A percentile compares a stretch with the other conserved stretches of the same genome.
Evolutionary conservation across 2,329 filamentous ascomycete species (phyloP).

Genomic region (Talaromyces verruculosus): DNA sequence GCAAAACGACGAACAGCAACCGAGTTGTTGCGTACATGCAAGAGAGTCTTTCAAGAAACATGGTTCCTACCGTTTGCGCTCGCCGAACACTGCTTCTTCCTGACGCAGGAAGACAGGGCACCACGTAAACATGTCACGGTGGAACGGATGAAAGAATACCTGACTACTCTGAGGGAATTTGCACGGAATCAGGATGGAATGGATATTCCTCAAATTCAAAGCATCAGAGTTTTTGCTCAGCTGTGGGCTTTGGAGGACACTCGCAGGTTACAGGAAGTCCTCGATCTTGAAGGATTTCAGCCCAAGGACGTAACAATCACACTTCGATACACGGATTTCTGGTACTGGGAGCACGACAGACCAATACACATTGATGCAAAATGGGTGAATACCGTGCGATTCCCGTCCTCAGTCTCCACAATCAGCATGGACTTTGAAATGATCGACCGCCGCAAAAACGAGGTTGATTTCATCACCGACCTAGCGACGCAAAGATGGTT

Average conservation of each 20-base stretch:
- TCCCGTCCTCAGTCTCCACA: slow-evolving; percentile 40
- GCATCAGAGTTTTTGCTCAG: slow-evolving; percentile 47
- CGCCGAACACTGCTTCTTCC: slow-evolving; percentile 44
- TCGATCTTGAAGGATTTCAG: slow-evolving; percentile 32
- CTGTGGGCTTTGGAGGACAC: slow-evolving; percentile 42
- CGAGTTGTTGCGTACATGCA: slow-evolving; percentile 46
- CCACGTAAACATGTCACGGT: slow-evolving; percentile 28
- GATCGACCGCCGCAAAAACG: slow-evolving; percentile 46
- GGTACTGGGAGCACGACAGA: slow-evolving; percentile 45
- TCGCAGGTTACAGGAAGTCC: slow-evolving; percentile 26
- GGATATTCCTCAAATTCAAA: slow-evolving; percentile 29
- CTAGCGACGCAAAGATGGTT: slow-evolving; percentile 39
- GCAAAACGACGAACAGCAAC: slow-evolving; percentile 40
- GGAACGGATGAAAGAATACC: slow-evolving; percentile 23
- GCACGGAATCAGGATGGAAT: slow-evolving; percentile 21
- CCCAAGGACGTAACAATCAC: slow-evolving; percentile 47
- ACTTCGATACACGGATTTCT: slow-evolving; percentile 54
- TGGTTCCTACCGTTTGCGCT: slow-evolving; percentile 47
- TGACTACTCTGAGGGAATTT: slow-evolving; percentile 26
- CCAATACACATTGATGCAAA: slow-evolving; percentile 37
- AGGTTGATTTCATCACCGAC: slow-evolving; percentile 49
- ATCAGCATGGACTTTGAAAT: slow-evolving; percentile 52
- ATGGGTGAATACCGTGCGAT: slow-evolving; percentile 38
- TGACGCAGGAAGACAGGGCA: slow-evolving; percentile 33
- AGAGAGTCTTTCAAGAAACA: slow-evolving; percentile 43